Conservation (phyloP, 805 yeast species). For the Saturnispora sanitii region DNA sequence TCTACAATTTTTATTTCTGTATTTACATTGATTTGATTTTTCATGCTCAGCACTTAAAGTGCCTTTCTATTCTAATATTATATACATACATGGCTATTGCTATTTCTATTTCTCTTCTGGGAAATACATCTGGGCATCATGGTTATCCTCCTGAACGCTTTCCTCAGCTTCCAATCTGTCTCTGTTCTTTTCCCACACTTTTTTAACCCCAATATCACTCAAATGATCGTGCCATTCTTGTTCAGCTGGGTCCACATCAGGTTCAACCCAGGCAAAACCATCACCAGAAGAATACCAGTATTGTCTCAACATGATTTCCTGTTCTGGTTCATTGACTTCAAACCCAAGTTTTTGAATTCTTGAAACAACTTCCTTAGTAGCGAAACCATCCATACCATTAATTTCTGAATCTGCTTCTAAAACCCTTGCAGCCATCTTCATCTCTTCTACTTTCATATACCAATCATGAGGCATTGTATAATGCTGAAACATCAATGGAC, state of each 20-base stretch:
- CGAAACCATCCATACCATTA: slow-evolving; percentile 36
- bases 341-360: slow-evolving; percentile 29
- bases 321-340: slow-evolving; percentile 43
- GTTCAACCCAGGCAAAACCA: slow-evolving; percentile 83
- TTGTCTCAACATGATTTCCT: slow-evolving; percentile 62
- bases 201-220: slow-evolving; percentile 22
- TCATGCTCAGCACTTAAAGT: too few species aligned
- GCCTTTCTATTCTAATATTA: too few species aligned
- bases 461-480: slow-evolving; percentile 58
- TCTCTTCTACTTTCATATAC: slow-evolving; percentile 57
- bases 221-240: slow-evolving; percentile 29
- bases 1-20: too few species aligned
- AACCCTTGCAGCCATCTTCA: slow-evolving; percentile 54
- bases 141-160: slow-evolving; percentile 13
- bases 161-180: slow-evolving; percentile 16
- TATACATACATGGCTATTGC: too few species aligned
- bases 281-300: slow-evolving; percentile 85
- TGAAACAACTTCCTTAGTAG: slow-evolving; percentile 24
- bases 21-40: too few species aligned
- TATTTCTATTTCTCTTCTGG: slow-evolving; percentile 8
- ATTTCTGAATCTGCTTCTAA: slow-evolving; percentile 55
- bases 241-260: slow-evolving; percentile 84
- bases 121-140: slow-evolving; percentile 13
- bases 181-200: slow-evolving; percentile 24
- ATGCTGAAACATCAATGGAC: slow-evolving; percentile 51